These are phyloP conservation scores for Tardiomyces depauwii DNA, from an alignment of 1,139 yeast genomes.

Conservation along the genomic window DNA sequence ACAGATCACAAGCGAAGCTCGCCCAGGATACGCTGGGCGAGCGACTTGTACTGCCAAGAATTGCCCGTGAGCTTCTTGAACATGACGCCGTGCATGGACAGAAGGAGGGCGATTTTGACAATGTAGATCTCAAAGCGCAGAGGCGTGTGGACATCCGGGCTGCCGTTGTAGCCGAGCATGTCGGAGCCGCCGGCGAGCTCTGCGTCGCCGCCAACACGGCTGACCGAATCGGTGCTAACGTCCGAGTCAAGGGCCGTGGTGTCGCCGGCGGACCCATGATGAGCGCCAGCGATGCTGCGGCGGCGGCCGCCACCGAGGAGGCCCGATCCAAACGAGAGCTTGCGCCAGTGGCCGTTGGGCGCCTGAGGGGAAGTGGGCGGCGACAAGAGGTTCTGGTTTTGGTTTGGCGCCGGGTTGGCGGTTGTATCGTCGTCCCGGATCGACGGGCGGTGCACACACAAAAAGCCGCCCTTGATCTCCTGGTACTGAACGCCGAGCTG, in stretches of 20 bases:
- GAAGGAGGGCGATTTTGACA: slow-evolving; percentile 80
- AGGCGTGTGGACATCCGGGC: slow-evolving; percentile 31
- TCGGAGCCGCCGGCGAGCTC: slow-evolving; percentile 31
- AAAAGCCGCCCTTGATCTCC: slow-evolving; percentile 91
- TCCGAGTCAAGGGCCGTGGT: slow-evolving; percentile 17
- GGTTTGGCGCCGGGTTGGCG: background rate
- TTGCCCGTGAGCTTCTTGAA: slow-evolving; percentile 89
- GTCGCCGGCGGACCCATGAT: slow-evolving; percentile 14
- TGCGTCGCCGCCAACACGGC: slow-evolving; percentile 20
- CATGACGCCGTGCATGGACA: slow-evolving; percentile 82
- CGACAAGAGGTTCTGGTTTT: background rate
- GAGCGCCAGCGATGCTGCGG: slow-evolving; percentile 5
- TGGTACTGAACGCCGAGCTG: slow-evolving; percentile 71
- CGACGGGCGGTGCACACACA: slow-evolving; percentile 60
- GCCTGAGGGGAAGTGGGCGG: slow-evolving; percentile 10
- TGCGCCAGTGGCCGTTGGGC: slow-evolving; percentile 25
- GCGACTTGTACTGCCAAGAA: slow-evolving; percentile 91
- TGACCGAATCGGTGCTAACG: slow-evolving; percentile 25
- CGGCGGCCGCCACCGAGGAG: slow-evolving; percentile 13
- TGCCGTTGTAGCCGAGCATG: slow-evolving; percentile 12
- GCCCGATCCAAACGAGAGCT: slow-evolving; percentile 14
- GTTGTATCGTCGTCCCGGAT: slow-evolving; percentile 7
- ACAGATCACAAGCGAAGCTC: slow-evolving; percentile 47
- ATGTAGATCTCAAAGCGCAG: slow-evolving; percentile 85
- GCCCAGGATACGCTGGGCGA: slow-evolving; percentile 76